Evolutionary conservation across 1,284 basidiomycete genomes (phyloP).

Genomic region (Sporisorium reilianum): DNA sequence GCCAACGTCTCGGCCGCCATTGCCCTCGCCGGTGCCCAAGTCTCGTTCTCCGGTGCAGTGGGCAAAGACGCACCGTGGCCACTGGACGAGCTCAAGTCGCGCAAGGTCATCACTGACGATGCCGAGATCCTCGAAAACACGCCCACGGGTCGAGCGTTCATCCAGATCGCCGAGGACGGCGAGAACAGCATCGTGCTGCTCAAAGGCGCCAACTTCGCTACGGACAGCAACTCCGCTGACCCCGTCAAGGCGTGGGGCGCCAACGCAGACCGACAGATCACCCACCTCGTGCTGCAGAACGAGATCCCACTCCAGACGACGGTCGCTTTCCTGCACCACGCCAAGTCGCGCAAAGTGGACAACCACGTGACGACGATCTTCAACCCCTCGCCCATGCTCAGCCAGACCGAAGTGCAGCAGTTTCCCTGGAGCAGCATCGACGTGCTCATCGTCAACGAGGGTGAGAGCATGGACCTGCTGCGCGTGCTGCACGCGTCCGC

Average conservation of each 20-base stretch:
- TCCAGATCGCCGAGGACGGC: conserved; percentile 65
- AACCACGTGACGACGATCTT: conserved; percentile 68
- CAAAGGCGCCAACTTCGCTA: conserved; percentile 64
- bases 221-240: conserved; percentile 30
- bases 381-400: conserved; percentile 75
- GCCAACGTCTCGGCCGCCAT: conserved; percentile 66
- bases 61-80: conserved; percentile 66
- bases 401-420: conserved; percentile 66
- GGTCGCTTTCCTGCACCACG: conserved; percentile 68
- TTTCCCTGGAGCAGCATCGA: conserved; percentile 72
- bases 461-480: conserved; percentile 70
- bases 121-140: conserved; percentile 48
- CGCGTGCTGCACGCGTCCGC: conserved; percentile 36
- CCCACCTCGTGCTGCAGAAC: conserved; percentile 74
- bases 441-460: conserved; percentile 74
- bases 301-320: conserved; percentile 74
- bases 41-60: conserved; percentile 56
- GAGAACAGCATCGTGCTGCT: conserved; percentile 68
- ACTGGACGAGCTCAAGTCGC: conserved; percentile 55
- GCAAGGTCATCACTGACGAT: conserved; percentile 47
- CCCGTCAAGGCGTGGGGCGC: conserved; percentile 26
- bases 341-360: conserved; percentile 19
- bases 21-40: conserved; percentile 56
- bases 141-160: conserved; percentile 66
- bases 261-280: conserved; percentile 29